phyloP scores from a whole-genome alignment of 2,329 filamentous ascomycete species.

The Lachnellula suecica region DNA sequence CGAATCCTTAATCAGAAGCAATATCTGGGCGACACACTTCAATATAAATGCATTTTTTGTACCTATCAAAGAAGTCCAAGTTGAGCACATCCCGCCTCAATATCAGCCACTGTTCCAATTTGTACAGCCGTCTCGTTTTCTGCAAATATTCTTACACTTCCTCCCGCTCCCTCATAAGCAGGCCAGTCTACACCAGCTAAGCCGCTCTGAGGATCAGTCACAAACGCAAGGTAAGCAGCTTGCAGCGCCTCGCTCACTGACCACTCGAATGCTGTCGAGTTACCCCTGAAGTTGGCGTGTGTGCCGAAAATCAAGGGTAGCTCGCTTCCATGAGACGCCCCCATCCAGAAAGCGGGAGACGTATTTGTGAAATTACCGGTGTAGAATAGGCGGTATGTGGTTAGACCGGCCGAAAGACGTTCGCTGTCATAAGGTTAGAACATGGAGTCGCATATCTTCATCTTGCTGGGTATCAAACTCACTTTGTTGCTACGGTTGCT shows the following conservation, averaged over 20 bases:
- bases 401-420: background rate
- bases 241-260: conserved; percentile 28
- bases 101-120: too few species aligned
- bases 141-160: too few species aligned
- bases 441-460: background rate
- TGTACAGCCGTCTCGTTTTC: too few species aligned
- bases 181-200: too few species aligned
- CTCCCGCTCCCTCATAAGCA: too few species aligned
- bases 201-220: background rate
- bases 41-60: too few species aligned
- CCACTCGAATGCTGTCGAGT: conserved; percentile 31
- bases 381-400: conserved; percentile 5
- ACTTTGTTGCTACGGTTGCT: too few species aligned
- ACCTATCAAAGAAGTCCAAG: too few species aligned
- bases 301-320: conserved; percentile 32
- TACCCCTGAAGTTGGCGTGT: conserved; percentile 26
- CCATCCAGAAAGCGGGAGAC: conserved; percentile 2
- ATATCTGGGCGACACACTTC: too few species aligned
- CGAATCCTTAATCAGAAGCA: too few species aligned
- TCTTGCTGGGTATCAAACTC: background rate
- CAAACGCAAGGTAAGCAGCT: conserved; percentile 18
- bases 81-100: too few species aligned
- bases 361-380: conserved; percentile 12
- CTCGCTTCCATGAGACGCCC: conserved; percentile 5
- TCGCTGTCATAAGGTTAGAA: background rate